Conservation (phyloP, 371 early-diverging fungal genomes). For the Dinochytrium kinnereticum region DNA sequence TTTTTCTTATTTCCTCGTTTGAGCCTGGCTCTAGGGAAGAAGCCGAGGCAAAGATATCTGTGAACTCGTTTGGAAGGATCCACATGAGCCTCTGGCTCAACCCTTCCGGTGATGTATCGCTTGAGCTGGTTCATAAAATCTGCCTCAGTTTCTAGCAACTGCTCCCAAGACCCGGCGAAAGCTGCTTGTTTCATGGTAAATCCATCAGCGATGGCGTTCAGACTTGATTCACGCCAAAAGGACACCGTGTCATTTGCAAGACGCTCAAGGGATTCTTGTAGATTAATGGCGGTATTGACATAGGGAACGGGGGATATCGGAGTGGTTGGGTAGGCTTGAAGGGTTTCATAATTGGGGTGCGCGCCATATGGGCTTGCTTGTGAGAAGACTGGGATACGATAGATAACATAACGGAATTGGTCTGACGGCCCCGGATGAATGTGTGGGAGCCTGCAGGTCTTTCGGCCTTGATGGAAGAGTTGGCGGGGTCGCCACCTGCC, state of each 20-base stretch:
- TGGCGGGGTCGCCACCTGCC: constrained; percentile 39
- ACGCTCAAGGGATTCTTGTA: not conserved
- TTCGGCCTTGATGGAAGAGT: constrained; percentile 20
- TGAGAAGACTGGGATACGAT: not conserved
- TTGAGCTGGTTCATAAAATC: not conserved
- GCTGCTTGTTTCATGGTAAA: not conserved
- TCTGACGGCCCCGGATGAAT: too few species aligned
- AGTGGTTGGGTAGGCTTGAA: not conserved
- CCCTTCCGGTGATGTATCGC: not conserved
- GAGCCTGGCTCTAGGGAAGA: too few species aligned
- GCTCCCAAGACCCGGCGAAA: not conserved
- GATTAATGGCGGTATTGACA: too few species aligned
- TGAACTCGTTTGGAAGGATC: not conserved
- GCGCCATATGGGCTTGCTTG: not conserved
- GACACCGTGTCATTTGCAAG: not conserved
- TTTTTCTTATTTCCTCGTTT: not conserved
- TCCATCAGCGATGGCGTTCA: not conserved
- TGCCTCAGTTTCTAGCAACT: not conserved
- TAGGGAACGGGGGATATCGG: not conserved
- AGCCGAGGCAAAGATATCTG: not conserved
- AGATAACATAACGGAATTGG: constrained; percentile 2
- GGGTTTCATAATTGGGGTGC: not conserved
- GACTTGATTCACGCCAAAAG: not conserved
- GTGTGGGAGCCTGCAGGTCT: too few species aligned
- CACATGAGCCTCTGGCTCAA: not conserved